Evolutionary conservation across 257 asterid species (phyloP).

Genomic region (Nemophila menziesii): DNA sequence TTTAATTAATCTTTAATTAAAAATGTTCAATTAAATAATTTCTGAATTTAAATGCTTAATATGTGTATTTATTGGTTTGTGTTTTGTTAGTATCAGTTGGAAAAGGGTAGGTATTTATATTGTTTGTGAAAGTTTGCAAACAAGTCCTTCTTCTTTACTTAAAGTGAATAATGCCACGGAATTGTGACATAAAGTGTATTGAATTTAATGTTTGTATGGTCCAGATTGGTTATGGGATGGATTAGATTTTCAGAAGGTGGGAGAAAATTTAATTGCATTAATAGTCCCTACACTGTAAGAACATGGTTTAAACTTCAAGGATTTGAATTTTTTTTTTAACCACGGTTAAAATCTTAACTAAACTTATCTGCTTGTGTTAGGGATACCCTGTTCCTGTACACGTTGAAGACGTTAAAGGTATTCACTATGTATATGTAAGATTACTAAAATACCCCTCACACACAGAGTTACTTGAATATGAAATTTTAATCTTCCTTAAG

Average conservation of each 20-base stretch:
- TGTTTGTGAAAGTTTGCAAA: not conserved
- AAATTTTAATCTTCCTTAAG: conserved; percentile 15
- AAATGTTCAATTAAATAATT: no score
- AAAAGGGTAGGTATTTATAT: conserved; percentile 63
- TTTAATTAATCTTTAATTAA: no score
- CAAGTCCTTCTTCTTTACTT: not conserved
- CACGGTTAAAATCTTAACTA: conserved; percentile 1
- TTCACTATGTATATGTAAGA: no score
- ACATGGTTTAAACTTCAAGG: conserved; percentile 14
- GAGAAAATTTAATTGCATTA: conserved; percentile 81
- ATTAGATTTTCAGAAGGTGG: conserved; percentile 64
- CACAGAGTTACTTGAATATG: not conserved
- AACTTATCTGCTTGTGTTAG: conserved; percentile 38
- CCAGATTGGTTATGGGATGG: conserved; percentile 96
- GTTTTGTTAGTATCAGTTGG: conserved; percentile 91
- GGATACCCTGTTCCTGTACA: conserved; percentile 71
- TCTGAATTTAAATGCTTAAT: no score
- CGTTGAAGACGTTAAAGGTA: conserved; percentile 78
- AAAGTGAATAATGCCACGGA: not conserved
- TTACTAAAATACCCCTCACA: no score
- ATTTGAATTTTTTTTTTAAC: no score
- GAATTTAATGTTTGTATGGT: conserved; percentile 1
- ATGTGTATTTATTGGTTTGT: conserved; percentile 1
- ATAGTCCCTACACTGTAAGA: conserved; percentile 59
- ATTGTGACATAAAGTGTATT: no score